A percentile compares a stretch with the other conserved stretches of the same genome.
Evolutionary conservation across 2,329 filamentous ascomycete genomes (phyloP).

Genomic region (Sarocladiaceae sp.): DNA sequence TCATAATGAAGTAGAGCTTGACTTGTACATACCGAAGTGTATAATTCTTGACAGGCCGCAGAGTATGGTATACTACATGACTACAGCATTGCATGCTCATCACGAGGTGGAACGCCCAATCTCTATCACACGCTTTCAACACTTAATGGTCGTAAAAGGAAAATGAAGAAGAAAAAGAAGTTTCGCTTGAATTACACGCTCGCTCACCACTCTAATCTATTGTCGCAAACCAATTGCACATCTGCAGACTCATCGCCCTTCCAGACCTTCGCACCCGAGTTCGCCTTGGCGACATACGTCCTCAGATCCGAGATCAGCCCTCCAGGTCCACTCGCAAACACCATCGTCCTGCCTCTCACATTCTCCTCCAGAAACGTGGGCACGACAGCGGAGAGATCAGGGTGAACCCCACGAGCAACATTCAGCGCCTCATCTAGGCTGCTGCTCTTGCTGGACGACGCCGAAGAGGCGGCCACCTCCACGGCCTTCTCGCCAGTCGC

Average conservation of each 20-base stretch:
- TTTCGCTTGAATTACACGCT: too few species aligned
- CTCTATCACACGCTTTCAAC: too few species aligned
- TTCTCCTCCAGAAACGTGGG: slow-evolving; percentile 40
- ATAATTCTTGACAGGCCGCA: too few species aligned
- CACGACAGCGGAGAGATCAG: slow-evolving; percentile 41
- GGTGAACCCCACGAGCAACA: slow-evolving; percentile 23
- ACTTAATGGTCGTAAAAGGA: too few species aligned
- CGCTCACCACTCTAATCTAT: slow-evolving; percentile 50
- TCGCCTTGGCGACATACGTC: slow-evolving; percentile 44
- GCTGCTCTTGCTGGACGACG: slow-evolving; percentile 3
- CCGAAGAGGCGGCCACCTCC: slow-evolving; percentile 1
- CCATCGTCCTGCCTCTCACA: slow-evolving; percentile 41
- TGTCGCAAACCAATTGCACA: slow-evolving; percentile 53
- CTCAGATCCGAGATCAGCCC: slow-evolving; percentile 53
- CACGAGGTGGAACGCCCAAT: too few species aligned
- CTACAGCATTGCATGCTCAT: too few species aligned
- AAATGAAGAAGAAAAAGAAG: too few species aligned
- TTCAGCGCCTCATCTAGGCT: slow-evolving; percentile 15
- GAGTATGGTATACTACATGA: too few species aligned
- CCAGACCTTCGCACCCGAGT: slow-evolving; percentile 49
- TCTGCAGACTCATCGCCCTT: slow-evolving; percentile 49
- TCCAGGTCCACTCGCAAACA: slow-evolving; percentile 55
- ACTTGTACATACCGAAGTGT: too few species aligned
- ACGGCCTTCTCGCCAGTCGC: not conserved
- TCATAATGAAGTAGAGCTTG: too few species aligned